These are phyloP conservation scores for Skeletonema costatum DNA, from an alignment of 108 stramenopile species.

Conservation along the genomic window DNA sequence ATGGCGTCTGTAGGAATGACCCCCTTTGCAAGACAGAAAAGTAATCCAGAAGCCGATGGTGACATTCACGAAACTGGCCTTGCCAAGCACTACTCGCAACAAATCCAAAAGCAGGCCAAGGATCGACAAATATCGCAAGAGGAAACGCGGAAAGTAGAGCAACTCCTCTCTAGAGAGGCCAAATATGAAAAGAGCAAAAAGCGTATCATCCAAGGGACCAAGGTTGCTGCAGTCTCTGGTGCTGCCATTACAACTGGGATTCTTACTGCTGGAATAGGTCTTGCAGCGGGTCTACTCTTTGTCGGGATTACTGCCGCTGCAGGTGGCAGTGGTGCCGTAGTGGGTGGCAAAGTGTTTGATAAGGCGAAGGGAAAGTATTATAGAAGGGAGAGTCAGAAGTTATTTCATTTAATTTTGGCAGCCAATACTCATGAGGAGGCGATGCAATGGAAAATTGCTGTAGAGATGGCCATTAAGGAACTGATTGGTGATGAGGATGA, in stretches of 20 bases:
- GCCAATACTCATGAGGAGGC: conserved; percentile 59
- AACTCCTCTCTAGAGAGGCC: conserved; percentile 13
- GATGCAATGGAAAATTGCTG: conserved; percentile 57
- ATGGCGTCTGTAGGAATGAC: not conserved
- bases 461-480: conserved; percentile 56
- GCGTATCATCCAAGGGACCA: conserved; percentile 59
- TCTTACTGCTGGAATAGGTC: conserved; percentile 79
- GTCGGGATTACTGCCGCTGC: conserved; percentile 78
- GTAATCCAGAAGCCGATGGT: not conserved
- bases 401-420: conserved; percentile 58
- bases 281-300: conserved; percentile 78
- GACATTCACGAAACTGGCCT: conserved; percentile 28
- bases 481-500: conserved; percentile 11
- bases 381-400: conserved; percentile 41
- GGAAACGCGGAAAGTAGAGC: conserved; percentile 30
- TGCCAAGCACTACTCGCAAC: conserved; percentile 47
- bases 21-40: not conserved
- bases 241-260: conserved; percentile 78
- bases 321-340: conserved; percentile 78
- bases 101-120: conserved; percentile 43
- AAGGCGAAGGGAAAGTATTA: conserved; percentile 35
- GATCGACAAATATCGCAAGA: conserved; percentile 40
- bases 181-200: conserved; percentile 55
- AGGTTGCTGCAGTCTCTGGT: conserved; percentile 73
- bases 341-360: conserved; percentile 51